Percentiles rank a stretch among this genome's conserved stretches.
phyloP scores from a whole-genome alignment of 2,329 filamentous ascomycete species.

The Sclerotinia glacialis region DNA sequence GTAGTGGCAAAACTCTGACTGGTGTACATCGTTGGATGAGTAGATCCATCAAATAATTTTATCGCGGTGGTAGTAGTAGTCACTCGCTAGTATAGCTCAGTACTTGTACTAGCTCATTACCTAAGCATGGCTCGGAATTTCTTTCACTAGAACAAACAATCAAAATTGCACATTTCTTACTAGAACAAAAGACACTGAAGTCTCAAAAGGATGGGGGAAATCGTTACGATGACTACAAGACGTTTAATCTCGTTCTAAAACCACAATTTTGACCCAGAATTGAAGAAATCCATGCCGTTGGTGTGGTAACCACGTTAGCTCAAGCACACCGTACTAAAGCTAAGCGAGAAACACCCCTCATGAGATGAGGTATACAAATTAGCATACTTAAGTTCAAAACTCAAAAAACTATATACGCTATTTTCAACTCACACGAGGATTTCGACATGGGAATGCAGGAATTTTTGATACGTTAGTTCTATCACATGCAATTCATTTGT shows the following conservation, averaged over 20 bases:
- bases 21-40: not conserved
- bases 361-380: not conserved
- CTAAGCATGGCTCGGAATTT: not conserved
- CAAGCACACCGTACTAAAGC: not conserved
- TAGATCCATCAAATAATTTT: not conserved
- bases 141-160: not conserved
- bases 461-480: not conserved
- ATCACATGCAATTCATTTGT: not conserved
- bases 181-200: too few species aligned
- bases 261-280: not conserved
- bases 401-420: not conserved
- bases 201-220: not conserved
- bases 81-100: not conserved
- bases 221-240: not conserved
- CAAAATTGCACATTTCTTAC: not conserved
- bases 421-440: too few species aligned
- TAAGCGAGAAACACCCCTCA: not conserved
- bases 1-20: not conserved
- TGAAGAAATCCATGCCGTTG: not conserved
- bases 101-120: not conserved
- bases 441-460: not conserved
- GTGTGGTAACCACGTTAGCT: not conserved
- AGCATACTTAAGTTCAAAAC: not conserved
- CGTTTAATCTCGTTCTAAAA: not conserved
- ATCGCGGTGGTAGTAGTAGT: not conserved